Evolutionary conservation across 257 asterid species (phyloP).

Genomic region (Eustoma russellianum): DNA sequence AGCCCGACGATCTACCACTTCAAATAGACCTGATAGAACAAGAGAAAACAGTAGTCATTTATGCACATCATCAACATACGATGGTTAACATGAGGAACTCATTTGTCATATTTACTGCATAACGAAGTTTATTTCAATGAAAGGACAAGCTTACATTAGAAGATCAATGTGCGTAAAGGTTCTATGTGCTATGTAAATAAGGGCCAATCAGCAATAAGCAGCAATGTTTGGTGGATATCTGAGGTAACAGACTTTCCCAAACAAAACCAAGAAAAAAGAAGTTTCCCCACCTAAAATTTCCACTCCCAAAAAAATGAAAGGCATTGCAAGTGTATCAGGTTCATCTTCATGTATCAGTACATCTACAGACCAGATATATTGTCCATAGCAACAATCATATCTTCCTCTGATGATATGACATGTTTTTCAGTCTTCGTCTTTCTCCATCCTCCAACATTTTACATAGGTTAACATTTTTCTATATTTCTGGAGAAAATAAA

Average conservation of each 20-base stretch:
- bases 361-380: too few species aligned
- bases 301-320: background rate
- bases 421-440: too few species aligned
- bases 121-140: background rate
- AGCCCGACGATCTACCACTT: conserved; percentile 91
- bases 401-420: too few species aligned
- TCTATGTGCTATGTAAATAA: background rate
- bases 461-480: too few species aligned
- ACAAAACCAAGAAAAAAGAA: background rate
- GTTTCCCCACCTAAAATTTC: background rate
- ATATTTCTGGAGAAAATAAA: too few species aligned
- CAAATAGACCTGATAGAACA: conserved; percentile 67
- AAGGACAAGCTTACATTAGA: background rate
- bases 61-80: background rate
- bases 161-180: background rate
- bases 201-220: background rate
- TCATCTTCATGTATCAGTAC: too few species aligned
- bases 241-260: background rate
- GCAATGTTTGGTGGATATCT: background rate
- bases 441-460: too few species aligned
- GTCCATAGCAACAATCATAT: too few species aligned
- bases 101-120: background rate
- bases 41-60: conserved; percentile 9
- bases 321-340: background rate
- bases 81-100: background rate